These are phyloP conservation scores for Zymoseptoria crescenta DNA, from an alignment of 2,329 filamentous ascomycete species.

Conservation along the genomic window DNA sequence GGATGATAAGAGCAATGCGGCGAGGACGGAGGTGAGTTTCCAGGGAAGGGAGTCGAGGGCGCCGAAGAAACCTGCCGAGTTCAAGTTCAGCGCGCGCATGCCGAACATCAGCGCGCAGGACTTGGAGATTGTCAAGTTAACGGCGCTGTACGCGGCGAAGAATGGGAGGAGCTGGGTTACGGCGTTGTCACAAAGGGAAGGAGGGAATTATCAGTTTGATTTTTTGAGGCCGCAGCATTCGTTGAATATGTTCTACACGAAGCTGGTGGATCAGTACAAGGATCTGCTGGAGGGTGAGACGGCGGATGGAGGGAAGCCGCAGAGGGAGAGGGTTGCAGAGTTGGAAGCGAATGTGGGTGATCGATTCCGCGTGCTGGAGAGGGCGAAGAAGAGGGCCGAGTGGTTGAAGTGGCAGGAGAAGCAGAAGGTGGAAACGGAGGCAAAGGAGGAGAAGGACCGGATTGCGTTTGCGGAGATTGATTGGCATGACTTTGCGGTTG, in stretches of 20 bases:
- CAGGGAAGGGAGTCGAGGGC: constrained; percentile 62
- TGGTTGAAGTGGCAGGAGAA: constrained; percentile 77
- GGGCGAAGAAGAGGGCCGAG: constrained; percentile 77
- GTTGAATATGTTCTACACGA: constrained; percentile 90
- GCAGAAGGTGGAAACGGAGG: constrained; percentile 82
- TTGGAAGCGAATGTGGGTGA: constrained; percentile 68
- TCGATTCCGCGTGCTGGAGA: constrained; percentile 69
- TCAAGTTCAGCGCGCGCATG: constrained; percentile 92
- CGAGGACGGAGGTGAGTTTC: constrained; percentile 31
- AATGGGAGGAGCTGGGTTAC: constrained; percentile 91
- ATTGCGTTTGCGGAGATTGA: constrained; percentile 77
- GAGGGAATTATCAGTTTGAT: constrained; percentile 89
- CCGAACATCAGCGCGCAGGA: constrained; percentile 95
- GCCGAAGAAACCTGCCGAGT: constrained; percentile 71
- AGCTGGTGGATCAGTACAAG: constrained; percentile 90
- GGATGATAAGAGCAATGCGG: constrained; percentile 29
- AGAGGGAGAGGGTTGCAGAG: constrained; percentile 64
- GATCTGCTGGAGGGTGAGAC: constrained; percentile 62
- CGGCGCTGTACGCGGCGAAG: constrained; percentile 85
- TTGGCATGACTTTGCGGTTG: constrained; percentile 95
- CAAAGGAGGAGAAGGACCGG: constrained; percentile 75
- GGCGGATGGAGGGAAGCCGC: constrained; percentile 60
- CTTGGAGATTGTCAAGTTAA: constrained; percentile 64
- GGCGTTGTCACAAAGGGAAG: constrained; percentile 76
- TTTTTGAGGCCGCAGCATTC: constrained; percentile 93